Conservation (phyloP, 2,329 filamentous ascomycete species). For the Rutstroemia sp. region DNA sequence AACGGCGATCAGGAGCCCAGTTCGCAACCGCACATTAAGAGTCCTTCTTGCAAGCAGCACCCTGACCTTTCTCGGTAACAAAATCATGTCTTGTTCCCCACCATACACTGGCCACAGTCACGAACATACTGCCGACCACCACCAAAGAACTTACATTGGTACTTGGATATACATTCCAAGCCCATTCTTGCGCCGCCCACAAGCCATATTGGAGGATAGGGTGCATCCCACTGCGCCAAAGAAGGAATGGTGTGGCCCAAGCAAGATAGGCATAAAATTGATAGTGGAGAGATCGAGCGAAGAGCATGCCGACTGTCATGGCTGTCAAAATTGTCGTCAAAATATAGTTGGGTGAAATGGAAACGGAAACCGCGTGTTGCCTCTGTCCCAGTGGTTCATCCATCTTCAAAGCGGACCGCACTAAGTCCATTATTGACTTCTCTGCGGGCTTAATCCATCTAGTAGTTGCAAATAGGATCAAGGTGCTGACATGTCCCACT, state of each 20-base stretch:
- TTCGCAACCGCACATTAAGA: conserved; percentile 11
- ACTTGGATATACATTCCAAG: conserved; percentile 69
- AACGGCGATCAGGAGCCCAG: too few species aligned
- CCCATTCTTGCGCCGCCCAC: conserved; percentile 63
- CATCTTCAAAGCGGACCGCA: conserved; percentile 22
- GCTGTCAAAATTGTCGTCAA: conserved; percentile 55
- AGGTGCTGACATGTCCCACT: conserved; percentile 45
- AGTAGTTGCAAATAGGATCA: conserved; percentile 47
- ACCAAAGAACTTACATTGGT: conserved; percentile 53
- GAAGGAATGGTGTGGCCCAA: conserved; percentile 64
- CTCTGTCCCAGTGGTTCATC: conserved; percentile 31
- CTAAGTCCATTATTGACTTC: conserved; percentile 40
- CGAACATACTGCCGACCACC: conserved; percentile 64
- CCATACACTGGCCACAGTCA: conserved; percentile 46
- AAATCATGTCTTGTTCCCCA: conserved; percentile 32
- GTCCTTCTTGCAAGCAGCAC: conserved; percentile 20
- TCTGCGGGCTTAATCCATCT: conserved; percentile 55
- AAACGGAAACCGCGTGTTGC: conserved; percentile 41
- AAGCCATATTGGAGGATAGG: conserved; percentile 49
- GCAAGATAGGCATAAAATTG: conserved; percentile 69
- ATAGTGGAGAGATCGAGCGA: conserved; percentile 65
- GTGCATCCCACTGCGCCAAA: conserved; percentile 58
- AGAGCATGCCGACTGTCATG: conserved; percentile 61
- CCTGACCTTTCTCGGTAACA: conserved; percentile 20
- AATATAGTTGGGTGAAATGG: conserved; percentile 52